Base-by-base conservation (phyloP, 306 rosid genomes). In the Luffa aegyptiaca region DNA sequence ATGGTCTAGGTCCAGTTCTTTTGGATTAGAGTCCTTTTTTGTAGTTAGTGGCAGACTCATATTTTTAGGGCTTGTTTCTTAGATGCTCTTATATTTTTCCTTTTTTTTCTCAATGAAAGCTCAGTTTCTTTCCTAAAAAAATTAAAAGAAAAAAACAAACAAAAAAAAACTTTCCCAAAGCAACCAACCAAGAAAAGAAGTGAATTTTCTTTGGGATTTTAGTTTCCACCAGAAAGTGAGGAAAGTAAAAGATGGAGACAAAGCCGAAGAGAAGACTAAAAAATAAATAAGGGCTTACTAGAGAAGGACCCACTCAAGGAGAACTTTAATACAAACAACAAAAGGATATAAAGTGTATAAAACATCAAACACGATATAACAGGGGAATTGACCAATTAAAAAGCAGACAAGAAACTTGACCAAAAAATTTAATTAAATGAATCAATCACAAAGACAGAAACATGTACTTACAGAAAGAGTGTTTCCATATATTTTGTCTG, bases 401-500 rank as follows among this genome's bases (percentile, higher is more conserved):
- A 42, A 45, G 53, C 16, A n/a, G 21, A 58, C 26, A 21, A 78
- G 58, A 61, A 61, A 44, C 42, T 26, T 16, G 26, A n/a, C 73
- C 21, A 9, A 45, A 3, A 33, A 31, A 35, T 9, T 18, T 8
- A 75, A 75, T 8, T 52, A 75, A 17, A 52, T 52, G 63, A 17
- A 75, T 64, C 35, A 11, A 77, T 41, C 55, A 4, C 20, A 79
- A 66, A 66, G 79, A 71, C 13, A 20, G 52, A 71, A 63, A 57
- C 75, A 72, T 81, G 83, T 42, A 86, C 96, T 89, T 91, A 96
- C 98, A 21, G 98, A 93, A 44, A 90, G 88, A 57, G 99, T 93
- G 87, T 96, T 96, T 88, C 99, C 97, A 76, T 93, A 96, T 83
- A 96, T 96, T 85, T 91, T 93, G 87, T 96, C 98, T 17, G 98